Evolutionary conservation across 2,329 filamentous ascomycete species (phyloP), one percentile per base, ranked within the genome.

Genomic region (Epichloe sylvatica): DNA sequence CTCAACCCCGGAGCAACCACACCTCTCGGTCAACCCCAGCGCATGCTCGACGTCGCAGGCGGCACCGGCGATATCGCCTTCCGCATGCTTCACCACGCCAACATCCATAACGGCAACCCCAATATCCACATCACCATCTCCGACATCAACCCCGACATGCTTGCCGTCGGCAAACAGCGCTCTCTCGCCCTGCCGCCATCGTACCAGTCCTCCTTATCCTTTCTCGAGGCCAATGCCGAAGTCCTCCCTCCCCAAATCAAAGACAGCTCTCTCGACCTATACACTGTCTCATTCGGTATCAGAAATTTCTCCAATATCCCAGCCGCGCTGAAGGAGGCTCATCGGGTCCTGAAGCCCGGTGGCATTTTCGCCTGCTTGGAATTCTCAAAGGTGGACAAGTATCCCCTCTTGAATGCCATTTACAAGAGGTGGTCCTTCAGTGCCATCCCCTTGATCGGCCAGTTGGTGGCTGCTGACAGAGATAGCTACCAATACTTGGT

Each of bases 401-500:
- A 84, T 62, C 76, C 81, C 0, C 55, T 94, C 1, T 80, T 98
- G 62, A 85, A 97, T 67, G 80, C 81, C 17, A 67, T 91, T 1
- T 98, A 98, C 70, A 94, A 95, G 75, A 78, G 85, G 52, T 98
- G 94, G 90, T 95, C 87, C 53, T 98, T 98, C 66, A 77, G 81
- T 52, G 89, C 88, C 12, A 98, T 98, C 56, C 92, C 92, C 0
- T 67, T 98, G 57, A 96, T 98, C 61, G 94, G 92, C 3, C 91
- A 98, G 70, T 64, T 98, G 53, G 90, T 98, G 15, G 91, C 92
- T 2, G 88, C 87, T 6, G 94, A 98, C 64, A 76, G 91, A 50
- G 91, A 94, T 62, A 95, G 88, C 64, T 98, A 98, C 67, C 92
- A 98, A 73, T 98, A 98, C 68, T 75, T 98, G 9, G 92, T 98